phyloP scores from a whole-genome alignment of 2,329 filamentous ascomycete genomes.

The Triangularia setosa region DNA sequence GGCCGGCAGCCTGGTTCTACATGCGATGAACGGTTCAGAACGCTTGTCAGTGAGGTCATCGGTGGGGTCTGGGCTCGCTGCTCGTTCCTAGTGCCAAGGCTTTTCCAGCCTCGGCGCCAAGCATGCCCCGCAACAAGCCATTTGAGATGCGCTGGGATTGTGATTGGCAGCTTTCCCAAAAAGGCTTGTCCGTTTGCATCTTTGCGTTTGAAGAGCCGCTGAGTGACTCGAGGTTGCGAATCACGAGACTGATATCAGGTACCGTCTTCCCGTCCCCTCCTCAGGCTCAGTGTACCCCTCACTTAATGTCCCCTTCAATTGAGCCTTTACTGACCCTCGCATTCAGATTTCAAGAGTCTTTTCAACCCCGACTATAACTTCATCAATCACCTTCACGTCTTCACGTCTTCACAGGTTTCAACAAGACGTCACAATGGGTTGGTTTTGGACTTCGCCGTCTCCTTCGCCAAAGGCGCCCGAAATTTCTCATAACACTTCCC shows the following conservation, averaged over 20 bases:
- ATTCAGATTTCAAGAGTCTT: neutral
- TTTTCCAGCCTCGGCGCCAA: neutral
- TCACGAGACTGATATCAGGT: constrained; percentile 3
- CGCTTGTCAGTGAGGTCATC: neutral
- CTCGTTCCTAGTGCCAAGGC: neutral
- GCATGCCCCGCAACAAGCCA: neutral
- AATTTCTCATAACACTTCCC: constrained; percentile 13
- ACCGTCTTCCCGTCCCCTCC: neutral
- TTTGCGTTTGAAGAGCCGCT: neutral
- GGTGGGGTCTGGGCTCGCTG: neutral
- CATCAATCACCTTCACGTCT: too few species aligned
- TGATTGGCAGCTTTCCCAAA: neutral
- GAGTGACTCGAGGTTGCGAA: neutral
- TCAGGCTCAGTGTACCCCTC: neutral
- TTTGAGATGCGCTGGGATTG: neutral
- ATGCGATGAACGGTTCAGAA: neutral
- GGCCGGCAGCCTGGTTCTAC: neutral
- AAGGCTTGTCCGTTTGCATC: neutral
- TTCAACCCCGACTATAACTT: neutral
- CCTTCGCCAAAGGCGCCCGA: constrained; percentile 22
- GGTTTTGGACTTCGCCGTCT: constrained; percentile 48
- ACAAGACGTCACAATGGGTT: constrained; percentile 48
- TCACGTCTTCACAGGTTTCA: neutral
- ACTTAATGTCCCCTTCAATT: neutral
- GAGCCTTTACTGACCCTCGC: neutral